Conservation (phyloP, 2,329 filamentous ascomycete genomes). For the Clonostachys chloroleuca region DNA sequence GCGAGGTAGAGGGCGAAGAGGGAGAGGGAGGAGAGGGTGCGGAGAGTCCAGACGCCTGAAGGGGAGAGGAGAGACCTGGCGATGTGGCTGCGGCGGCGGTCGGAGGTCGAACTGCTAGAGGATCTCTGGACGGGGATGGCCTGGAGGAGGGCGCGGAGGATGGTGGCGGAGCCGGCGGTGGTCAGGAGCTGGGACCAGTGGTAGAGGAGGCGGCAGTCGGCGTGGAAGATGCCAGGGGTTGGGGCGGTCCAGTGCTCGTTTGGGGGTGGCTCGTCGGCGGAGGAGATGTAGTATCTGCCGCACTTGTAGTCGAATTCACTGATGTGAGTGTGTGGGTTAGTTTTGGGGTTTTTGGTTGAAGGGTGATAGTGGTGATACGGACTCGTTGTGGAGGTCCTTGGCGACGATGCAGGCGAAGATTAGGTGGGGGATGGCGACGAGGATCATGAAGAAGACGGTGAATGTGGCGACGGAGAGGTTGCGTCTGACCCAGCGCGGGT, state of each 20-base stretch:
- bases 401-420: neutral
- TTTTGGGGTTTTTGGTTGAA: too few species aligned
- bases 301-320: neutral
- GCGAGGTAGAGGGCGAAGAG: neutral
- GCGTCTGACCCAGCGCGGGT: neutral
- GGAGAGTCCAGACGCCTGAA: neutral
- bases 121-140: neutral
- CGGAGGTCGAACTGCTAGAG: neutral
- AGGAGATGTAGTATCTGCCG: neutral
- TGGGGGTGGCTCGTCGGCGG: neutral
- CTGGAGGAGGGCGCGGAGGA: neutral
- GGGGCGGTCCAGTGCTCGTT: neutral
- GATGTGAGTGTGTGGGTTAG: neutral
- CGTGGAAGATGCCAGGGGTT: neutral
- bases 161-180: neutral
- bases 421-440: neutral
- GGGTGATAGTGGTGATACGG: neutral
- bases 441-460: neutral
- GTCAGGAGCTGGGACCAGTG: neutral
- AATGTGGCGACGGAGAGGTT: neutral
- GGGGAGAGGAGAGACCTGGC: neutral
- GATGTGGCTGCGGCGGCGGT: neutral
- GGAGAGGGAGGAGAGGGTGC: neutral
- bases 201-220: neutral
- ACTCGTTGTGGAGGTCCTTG: slow-evolving; percentile 1